Evolutionary conservation across 805 yeast species (phyloP).

Genomic region (Cyberlindnera sargentensis): DNA sequence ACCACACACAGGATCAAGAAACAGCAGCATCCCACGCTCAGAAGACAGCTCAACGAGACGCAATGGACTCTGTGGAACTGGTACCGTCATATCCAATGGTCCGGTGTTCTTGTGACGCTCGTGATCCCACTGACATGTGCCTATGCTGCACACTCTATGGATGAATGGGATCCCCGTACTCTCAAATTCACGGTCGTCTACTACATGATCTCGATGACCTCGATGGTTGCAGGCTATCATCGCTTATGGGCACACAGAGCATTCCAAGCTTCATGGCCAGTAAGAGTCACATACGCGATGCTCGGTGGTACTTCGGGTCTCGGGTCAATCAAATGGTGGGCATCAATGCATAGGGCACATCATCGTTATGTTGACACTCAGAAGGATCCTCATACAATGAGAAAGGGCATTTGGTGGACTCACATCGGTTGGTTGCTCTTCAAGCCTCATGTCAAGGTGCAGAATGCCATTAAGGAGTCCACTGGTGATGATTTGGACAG

Average conservation of each 20-base stretch:
- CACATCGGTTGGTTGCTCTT: conserved; percentile 86
- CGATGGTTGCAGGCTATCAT: conserved; percentile 81
- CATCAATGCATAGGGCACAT: conserved; percentile 79
- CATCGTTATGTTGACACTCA: conserved; percentile 87
- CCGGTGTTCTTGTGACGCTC: conserved; percentile 37
- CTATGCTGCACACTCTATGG: conserved; percentile 34
- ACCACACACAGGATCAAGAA: not conserved
- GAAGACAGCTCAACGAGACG: conserved; percentile 9
- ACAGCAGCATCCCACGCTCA: not conserved
- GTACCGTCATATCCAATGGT: conserved; percentile 71
- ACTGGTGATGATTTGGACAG: conserved; percentile 55
- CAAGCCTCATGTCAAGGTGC: conserved; percentile 52
- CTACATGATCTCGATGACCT: conserved; percentile 56
- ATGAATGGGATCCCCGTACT: conserved; percentile 33
- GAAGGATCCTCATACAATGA: conserved; percentile 78
- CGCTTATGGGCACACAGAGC: conserved; percentile 65
- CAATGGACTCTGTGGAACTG: conserved; percentile 64
- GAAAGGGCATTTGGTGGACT: conserved; percentile 74
- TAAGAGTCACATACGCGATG: conserved; percentile 46
- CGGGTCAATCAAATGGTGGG: conserved; percentile 77
- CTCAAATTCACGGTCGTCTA: conserved; percentile 44
- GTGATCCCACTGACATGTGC: conserved; percentile 49
- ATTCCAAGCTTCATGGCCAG: conserved; percentile 36
- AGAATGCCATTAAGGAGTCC: conserved; percentile 26
- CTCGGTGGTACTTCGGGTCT: conserved; percentile 69